Evolutionary conservation across 768 basidiomycete genomes (phyloP).

Genomic region (Amanita muscaria): DNA sequence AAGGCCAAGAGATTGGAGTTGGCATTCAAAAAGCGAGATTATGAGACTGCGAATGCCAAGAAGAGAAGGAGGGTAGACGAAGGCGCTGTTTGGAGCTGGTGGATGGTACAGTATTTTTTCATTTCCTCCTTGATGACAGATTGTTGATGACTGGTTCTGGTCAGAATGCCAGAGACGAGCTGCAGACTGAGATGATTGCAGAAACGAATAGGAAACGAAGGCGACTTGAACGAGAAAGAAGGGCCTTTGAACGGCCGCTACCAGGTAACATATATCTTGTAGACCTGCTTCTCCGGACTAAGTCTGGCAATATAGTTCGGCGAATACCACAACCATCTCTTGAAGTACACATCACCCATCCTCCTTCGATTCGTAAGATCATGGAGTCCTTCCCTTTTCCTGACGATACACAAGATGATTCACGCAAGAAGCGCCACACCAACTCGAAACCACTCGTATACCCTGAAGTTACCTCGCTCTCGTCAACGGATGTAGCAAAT

Average conservation of each 20-base stretch:
- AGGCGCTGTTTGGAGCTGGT: constrained; percentile 78
- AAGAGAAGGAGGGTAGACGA: constrained; percentile 66
- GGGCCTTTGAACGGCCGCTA: constrained; percentile 67
- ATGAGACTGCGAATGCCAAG: constrained; percentile 54
- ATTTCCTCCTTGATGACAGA: not conserved
- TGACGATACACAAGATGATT: constrained; percentile 11
- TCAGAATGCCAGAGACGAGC: constrained; percentile 49
- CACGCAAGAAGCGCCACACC: constrained; percentile 18
- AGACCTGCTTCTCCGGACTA: not conserved
- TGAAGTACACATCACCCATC: constrained; percentile 35
- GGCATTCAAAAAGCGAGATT: constrained; percentile 63
- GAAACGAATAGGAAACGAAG: constrained; percentile 84
- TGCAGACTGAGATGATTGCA: constrained; percentile 83
- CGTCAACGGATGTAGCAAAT: constrained; percentile 36
- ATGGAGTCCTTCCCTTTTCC: constrained; percentile 50
- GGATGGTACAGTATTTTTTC: constrained; percentile 58
- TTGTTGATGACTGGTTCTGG: constrained; percentile 33
- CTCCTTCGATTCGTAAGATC: constrained; percentile 61
- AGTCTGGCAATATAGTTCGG: constrained; percentile 29
- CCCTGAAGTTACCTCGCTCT: constrained; percentile 39
- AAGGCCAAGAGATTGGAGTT: constrained; percentile 77
- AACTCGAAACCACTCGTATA: constrained; percentile 26
- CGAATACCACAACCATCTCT: constrained; percentile 49
- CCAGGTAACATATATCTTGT: constrained; percentile 36
- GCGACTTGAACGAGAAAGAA: constrained; percentile 76